Conservation (phyloP, 2,329 filamentous ascomycete genomes). For the Fusarium oligoseptatum region DNA sequence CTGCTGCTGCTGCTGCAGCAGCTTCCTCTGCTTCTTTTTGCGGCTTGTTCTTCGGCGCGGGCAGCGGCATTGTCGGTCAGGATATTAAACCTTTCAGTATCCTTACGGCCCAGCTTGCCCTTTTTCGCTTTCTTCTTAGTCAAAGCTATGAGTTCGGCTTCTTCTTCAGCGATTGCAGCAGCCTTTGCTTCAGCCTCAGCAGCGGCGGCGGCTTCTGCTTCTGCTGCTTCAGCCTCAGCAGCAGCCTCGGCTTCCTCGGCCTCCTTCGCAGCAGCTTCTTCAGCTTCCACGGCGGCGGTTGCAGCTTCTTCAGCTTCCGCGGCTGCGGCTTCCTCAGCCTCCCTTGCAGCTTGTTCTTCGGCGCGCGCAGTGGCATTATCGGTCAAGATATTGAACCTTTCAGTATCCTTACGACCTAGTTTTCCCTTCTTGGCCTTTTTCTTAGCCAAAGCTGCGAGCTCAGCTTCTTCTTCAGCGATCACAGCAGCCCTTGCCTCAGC, state of each 20-base stretch:
- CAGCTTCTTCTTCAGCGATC: constrained; percentile 49
- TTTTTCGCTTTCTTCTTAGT: constrained; percentile 55
- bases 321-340: constrained; percentile 42
- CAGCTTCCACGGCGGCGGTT: too few relatives aligned
- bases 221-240: constrained; percentile 32
- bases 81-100: constrained; percentile 30
- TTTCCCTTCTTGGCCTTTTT: constrained; percentile 53
- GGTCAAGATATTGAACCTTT: constrained; percentile 32
- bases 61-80: constrained; percentile 25
- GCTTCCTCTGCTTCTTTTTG: too few relatives aligned
- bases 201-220: constrained; percentile 36
- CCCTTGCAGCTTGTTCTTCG: constrained; percentile 33
- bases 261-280: too few relatives aligned
- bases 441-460: constrained; percentile 56
- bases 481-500: constrained; percentile 45
- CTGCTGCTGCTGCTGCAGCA: background rate
- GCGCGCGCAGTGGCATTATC: constrained; percentile 34
- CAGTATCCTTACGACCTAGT: constrained; percentile 41
- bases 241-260: constrained; percentile 26
- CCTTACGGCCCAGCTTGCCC: constrained; percentile 42
- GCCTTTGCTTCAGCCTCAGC: constrained; percentile 41
- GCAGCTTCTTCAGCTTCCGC: constrained; percentile 44
- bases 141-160: constrained; percentile 58
- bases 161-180: constrained; percentile 43
- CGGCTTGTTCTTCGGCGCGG: constrained; percentile 42